Evolutionary conservation across 352 stramenopile species (phyloP).

Genomic region (Phytopythium chamaehyphon): DNA sequence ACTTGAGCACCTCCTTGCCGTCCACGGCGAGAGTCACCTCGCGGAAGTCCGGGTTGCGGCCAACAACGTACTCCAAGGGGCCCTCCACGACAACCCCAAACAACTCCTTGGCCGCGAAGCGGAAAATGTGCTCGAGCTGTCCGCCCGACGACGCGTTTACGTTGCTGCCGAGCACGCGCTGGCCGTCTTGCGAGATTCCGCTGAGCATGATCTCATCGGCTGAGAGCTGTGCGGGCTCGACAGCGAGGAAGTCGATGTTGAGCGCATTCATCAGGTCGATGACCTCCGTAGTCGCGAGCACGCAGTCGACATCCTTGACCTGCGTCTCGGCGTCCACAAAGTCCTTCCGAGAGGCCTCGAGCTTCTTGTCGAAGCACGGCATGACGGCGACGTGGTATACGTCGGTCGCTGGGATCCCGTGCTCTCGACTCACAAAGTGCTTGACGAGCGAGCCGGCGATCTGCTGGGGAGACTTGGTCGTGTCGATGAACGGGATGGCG

Average conservation of each 20-base stretch:
- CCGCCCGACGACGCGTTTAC: slow-evolving; percentile 78
- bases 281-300: slow-evolving; percentile 87
- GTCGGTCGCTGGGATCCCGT: slow-evolving; percentile 40
- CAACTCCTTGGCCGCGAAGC: slow-evolving; percentile 84
- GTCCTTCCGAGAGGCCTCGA: slow-evolving; percentile 94
- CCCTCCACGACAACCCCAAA: slow-evolving; percentile 82
- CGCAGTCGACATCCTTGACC: slow-evolving; percentile 92
- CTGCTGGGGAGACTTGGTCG: slow-evolving; percentile 94
- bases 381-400: slow-evolving; percentile 96
- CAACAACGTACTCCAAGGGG: slow-evolving; percentile 83
- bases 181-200: slow-evolving; percentile 53
- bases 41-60: slow-evolving; percentile 88
- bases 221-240: slow-evolving; percentile 61
- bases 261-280: slow-evolving; percentile 63
- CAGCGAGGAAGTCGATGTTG: slow-evolving; percentile 55
- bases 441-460: slow-evolving; percentile 89
- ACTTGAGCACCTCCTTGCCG: slow-evolving; percentile 85
- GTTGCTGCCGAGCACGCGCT: slow-evolving; percentile 49
- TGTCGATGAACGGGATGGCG: slow-evolving; percentile 94
- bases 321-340: slow-evolving; percentile 64
- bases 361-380: slow-evolving; percentile 99
- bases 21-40: slow-evolving; percentile 72
- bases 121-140: slow-evolving; percentile 92
- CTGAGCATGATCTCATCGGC: slow-evolving; percentile 71
- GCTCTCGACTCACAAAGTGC: slow-evolving; percentile 63